A percentile compares a stretch with the other conserved stretches of the same genome.
Evolutionary conservation across 148 eudicot species (phyloP).

Genomic region (Selenicereus undatus): DNA sequence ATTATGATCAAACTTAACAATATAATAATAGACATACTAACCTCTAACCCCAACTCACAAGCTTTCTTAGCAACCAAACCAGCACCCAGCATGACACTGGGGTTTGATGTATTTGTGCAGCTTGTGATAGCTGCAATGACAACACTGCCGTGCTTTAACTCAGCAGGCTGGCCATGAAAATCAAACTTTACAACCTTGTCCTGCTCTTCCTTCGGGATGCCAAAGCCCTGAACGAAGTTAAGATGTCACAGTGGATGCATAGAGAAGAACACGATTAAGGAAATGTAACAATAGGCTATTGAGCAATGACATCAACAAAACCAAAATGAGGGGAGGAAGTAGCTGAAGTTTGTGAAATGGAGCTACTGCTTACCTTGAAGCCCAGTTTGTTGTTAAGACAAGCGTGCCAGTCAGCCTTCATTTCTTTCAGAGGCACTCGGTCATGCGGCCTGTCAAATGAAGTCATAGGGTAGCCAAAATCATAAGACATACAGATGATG

Average conservation of each 20-base stretch:
- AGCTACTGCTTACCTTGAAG: constrained; percentile 57
- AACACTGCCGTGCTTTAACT: constrained; percentile 88
- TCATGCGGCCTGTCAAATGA: constrained; percentile 71
- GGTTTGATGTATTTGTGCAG: constrained; percentile 98
- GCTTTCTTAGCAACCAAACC: constrained; percentile 97
- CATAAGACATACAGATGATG: background rate
- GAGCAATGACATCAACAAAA: background rate
- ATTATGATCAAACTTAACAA: background rate
- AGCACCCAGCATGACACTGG: constrained; percentile 99
- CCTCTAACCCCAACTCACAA: constrained; percentile 89
- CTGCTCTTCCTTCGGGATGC: constrained; percentile 75
- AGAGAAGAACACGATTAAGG: background rate
- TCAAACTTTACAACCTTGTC: constrained; percentile 76
- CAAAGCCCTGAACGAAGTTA: constrained; percentile 62
- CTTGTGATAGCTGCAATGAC: constrained; percentile 98
- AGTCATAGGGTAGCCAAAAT: background rate
- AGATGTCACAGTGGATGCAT: background rate
- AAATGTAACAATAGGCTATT: background rate
- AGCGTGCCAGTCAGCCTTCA: constrained; percentile 91
- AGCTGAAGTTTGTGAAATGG: background rate
- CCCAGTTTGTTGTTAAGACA: constrained; percentile 87
- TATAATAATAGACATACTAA: constrained; percentile 23
- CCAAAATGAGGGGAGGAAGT: background rate
- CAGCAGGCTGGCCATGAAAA: constrained; percentile 84
- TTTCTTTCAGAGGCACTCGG: constrained; percentile 76